Percentiles rank a stretch among this genome's conserved stretches.
phyloP scores from a whole-genome alignment of 2,329 filamentous ascomycete genomes.

The Gnomoniopsis sp. region DNA sequence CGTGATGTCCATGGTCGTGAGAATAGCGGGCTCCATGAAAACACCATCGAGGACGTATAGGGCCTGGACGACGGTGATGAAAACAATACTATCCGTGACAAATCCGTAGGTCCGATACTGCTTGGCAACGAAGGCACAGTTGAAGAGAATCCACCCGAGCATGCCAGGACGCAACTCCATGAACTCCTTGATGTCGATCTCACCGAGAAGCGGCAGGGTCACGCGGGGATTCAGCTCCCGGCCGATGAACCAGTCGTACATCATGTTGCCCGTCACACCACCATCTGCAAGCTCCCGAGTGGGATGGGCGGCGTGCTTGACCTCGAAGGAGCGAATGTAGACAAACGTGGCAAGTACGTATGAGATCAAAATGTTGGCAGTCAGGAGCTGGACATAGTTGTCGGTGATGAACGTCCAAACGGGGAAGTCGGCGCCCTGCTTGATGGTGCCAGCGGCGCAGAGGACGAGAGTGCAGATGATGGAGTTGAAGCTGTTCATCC shows the following conservation, averaged over 20 bases:
- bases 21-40: slow-evolving; percentile 82
- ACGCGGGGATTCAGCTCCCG: slow-evolving; percentile 91
- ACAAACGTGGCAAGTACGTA: slow-evolving; percentile 71
- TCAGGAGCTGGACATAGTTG: slow-evolving; percentile 84
- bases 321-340: slow-evolving; percentile 78
- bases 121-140: slow-evolving; percentile 79
- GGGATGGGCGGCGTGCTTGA: slow-evolving; percentile 70
- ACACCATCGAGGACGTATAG: slow-evolving; percentile 82
- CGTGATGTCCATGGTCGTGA: slow-evolving; percentile 93
- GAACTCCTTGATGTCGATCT: slow-evolving; percentile 86
- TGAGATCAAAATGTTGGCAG: slow-evolving; percentile 75
- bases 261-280: slow-evolving; percentile 75
- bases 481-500: slow-evolving; percentile 77
- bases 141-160: slow-evolving; percentile 82
- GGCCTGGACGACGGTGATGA: slow-evolving; percentile 73
- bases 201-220: slow-evolving; percentile 72
- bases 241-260: slow-evolving; percentile 97
- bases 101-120: slow-evolving; percentile 84
- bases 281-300: slow-evolving; percentile 77
- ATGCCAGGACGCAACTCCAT: slow-evolving; percentile 90
- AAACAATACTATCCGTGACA: slow-evolving; percentile 80
- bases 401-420: slow-evolving; percentile 93
- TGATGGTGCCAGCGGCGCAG: slow-evolving; percentile 68
- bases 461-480: slow-evolving; percentile 69
- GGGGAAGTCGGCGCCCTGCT: slow-evolving; percentile 76